A percentile compares a stretch with the other conserved stretches of the same genome.
These are phyloP conservation scores for Sisymbrium altissimum DNA, from an alignment of 345 rosid species.

Conservation along the genomic window DNA sequence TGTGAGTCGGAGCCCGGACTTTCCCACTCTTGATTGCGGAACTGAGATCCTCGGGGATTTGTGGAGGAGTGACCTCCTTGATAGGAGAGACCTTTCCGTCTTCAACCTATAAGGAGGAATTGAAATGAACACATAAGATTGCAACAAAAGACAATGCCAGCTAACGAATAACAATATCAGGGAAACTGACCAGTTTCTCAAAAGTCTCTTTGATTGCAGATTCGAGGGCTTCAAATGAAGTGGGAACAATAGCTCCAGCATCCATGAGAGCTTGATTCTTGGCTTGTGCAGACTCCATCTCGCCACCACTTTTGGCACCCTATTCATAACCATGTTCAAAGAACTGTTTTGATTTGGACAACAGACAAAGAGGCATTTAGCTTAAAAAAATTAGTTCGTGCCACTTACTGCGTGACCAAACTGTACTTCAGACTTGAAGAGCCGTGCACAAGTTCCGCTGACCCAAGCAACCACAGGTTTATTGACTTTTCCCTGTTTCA, in stretches of 20 bases:
- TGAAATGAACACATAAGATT: background rate
- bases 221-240: slow-evolving; percentile 87
- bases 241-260: slow-evolving; percentile 94
- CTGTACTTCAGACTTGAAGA: slow-evolving; percentile 97
- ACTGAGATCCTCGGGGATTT: slow-evolving; percentile 95
- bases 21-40: slow-evolving; percentile 93
- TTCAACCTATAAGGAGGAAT: slow-evolving; percentile 49
- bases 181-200: slow-evolving; percentile 67
- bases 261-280: slow-evolving; percentile 93
- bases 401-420: slow-evolving; percentile 98
- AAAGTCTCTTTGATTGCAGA: slow-evolving; percentile 78
- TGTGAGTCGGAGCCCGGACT: slow-evolving; percentile 96
- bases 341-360: background rate
- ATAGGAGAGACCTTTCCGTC: slow-evolving; percentile 70
- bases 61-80: slow-evolving; percentile 85
- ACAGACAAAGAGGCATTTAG: background rate
- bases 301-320: slow-evolving; percentile 99
- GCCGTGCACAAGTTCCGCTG: slow-evolving; percentile 96
- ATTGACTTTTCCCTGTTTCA: slow-evolving; percentile 85
- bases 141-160: slow-evolving; percentile 1
- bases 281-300: slow-evolving; percentile 98
- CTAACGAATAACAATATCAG: background rate
- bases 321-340: slow-evolving; percentile 31
- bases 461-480: slow-evolving; percentile 99
- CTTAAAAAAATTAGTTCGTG: background rate